phyloP scores from a whole-genome alignment of 192 early-diverging fungal genomes.

The Coemansia umbellata region DNA sequence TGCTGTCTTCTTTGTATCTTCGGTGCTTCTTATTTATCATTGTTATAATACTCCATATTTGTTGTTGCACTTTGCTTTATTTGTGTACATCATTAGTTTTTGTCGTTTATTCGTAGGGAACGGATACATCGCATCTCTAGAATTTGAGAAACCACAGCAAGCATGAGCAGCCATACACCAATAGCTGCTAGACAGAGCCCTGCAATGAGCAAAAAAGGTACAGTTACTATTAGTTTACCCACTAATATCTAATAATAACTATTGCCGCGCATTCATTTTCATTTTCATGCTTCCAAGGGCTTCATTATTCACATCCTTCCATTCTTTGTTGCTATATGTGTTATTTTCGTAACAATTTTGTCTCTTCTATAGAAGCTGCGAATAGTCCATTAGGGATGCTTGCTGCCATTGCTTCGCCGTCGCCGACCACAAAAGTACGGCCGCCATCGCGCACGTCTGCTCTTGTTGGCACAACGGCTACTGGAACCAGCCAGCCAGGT shows the following conservation, averaged over 20 bases:
- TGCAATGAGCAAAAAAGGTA: neutral
- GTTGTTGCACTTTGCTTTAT: neutral
- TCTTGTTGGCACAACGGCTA: no score
- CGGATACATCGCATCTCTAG: neutral
- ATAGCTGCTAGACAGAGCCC: slow-evolving; percentile 1
- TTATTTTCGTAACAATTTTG: neutral
- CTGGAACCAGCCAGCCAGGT: no score
- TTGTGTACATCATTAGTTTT: neutral
- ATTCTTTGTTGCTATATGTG: neutral
- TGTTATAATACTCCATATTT: no score
- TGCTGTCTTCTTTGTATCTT: neutral
- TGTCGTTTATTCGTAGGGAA: neutral
- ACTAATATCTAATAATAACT: no score
- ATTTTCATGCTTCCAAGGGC: no score
- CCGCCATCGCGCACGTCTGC: neutral
- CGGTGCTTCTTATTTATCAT: neutral
- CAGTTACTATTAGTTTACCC: neutral
- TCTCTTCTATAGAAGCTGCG: slow-evolving; percentile 9
- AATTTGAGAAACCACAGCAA: neutral
- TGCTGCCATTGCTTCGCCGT: slow-evolving; percentile 40
- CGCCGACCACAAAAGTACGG: slow-evolving; percentile 5
- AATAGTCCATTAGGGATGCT: slow-evolving; percentile 40
- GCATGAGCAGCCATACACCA: neutral
- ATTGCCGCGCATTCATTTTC: no score
- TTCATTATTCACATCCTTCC: neutral